A percentile compares a stretch with the other conserved stretches of the same genome.
phyloP scores from a whole-genome alignment of 2,329 filamentous ascomycete species.

The Chrysoporthe austroafricana region DNA sequence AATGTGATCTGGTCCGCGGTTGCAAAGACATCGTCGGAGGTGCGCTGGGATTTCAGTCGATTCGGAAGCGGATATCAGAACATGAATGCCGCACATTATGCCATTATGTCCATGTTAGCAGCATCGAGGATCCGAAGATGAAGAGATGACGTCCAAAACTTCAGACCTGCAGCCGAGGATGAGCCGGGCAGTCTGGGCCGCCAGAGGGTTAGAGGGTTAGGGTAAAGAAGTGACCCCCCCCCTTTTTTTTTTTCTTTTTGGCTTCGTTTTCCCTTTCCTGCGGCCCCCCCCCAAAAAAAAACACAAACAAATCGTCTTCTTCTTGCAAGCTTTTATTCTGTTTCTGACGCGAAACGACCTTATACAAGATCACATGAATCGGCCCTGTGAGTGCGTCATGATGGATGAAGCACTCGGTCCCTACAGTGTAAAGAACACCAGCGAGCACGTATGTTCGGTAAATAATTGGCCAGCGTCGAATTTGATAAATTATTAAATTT shows the following conservation, averaged over 20 bases:
- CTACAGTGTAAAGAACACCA: background rate
- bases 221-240: background rate
- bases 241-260: background rate
- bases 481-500: too few species aligned
- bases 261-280: too few species aligned
- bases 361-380: background rate
- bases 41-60: constrained; percentile 38
- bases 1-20: constrained; percentile 63
- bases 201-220: constrained; percentile 11
- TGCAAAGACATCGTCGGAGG: constrained; percentile 52
- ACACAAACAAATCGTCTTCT: background rate
- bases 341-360: background rate
- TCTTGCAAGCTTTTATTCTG: background rate
- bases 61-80: constrained; percentile 47
- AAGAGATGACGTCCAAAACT: background rate
- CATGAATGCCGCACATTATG: constrained; percentile 66
- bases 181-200: background rate
- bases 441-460: too few species aligned
- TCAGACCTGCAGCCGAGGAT: background rate
- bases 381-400: background rate
- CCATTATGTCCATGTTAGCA: constrained; percentile 7
- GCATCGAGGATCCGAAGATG: background rate
- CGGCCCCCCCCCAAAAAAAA: background rate
- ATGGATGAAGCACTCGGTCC: too few species aligned
- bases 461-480: too few species aligned